phyloP scores from a whole-genome alignment of 352 stramenopile genomes.

The Phytophthora foliorum region DNA sequence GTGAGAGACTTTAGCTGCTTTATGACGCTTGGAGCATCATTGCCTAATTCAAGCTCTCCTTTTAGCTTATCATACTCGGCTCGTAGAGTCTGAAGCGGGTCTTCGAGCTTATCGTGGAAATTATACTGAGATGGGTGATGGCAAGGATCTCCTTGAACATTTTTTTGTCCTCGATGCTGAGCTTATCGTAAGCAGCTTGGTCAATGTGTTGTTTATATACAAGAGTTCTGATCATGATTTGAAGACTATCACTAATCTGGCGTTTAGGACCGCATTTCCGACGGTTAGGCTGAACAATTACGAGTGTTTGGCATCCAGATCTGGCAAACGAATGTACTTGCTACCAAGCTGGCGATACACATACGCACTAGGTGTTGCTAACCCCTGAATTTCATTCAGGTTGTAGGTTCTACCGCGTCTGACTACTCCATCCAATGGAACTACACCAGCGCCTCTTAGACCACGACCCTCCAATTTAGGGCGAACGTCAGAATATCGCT shows the following conservation, averaged over 20 bases:
- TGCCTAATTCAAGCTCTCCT: conserved; percentile 19
- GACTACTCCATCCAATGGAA: conserved; percentile 7
- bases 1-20: conserved; percentile 13
- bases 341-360: conserved; percentile 6
- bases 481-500: conserved; percentile 2
- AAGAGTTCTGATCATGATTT: conserved; percentile 7
- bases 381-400: conserved; percentile 18
- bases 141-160: conserved; percentile 17
- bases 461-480: conserved; percentile 6
- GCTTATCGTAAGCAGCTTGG: conserved; percentile 14
- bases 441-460: not conserved
- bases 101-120: conserved; percentile 15
- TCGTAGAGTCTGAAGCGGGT: conserved; percentile 1
- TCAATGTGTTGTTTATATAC: conserved; percentile 13
- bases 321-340: conserved; percentile 21
- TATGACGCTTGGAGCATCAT: conserved; percentile 18
- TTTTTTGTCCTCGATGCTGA: conserved; percentile 13
- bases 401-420: conserved; percentile 10
- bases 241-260: conserved; percentile 7
- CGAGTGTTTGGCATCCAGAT: conserved; percentile 1
- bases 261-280: conserved; percentile 4
- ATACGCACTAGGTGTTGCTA: not conserved
- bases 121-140: conserved; percentile 16
- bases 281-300: conserved; percentile 5
- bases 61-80: conserved; percentile 33